Evolutionary conservation across 768 basidiomycete species (phyloP).

Genomic region (Boletus rubescentipes): DNA sequence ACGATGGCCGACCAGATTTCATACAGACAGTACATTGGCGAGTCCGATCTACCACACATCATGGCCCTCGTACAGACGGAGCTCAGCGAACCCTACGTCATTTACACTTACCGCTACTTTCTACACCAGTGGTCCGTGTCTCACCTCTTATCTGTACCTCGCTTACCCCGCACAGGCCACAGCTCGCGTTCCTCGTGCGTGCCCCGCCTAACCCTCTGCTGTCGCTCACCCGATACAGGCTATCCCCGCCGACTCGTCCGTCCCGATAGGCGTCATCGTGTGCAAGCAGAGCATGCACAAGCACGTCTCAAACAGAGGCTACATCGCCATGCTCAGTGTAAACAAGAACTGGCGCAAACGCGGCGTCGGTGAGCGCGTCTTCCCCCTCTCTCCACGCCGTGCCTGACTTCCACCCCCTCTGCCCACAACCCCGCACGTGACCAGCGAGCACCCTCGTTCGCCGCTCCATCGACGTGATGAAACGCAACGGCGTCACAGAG

Average conservation of each 20-base stretch:
- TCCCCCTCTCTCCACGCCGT: neutral
- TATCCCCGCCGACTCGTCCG: conserved; percentile 32
- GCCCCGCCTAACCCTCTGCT: accelerated
- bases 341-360: conserved; percentile 80
- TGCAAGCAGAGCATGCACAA: conserved; percentile 95
- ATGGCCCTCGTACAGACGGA: conserved; percentile 89
- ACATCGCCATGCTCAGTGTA: conserved; percentile 98
- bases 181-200: conserved; percentile 76
- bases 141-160: neutral
- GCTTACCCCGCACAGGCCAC: conserved; percentile 57
- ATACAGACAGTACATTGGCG: conserved; percentile 75
- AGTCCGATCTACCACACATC: conserved; percentile 77
- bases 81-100: conserved; percentile 93
- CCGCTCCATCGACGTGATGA: conserved; percentile 84
- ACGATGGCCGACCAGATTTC: conserved; percentile 34
- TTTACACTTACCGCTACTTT: conserved; percentile 97
- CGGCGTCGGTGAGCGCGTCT: conserved; percentile 75
- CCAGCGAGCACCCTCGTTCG: conserved; percentile 84
- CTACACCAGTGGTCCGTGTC: conserved; percentile 85
- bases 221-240: conserved; percentile 19
- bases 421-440: conserved; percentile 5
- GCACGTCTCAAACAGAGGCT: conserved; percentile 77
- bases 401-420: neutral
- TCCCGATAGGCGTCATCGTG: conserved; percentile 88
- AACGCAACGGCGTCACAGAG: conserved; percentile 79